Evolutionary conservation across 805 yeast genomes (phyloP).

Genomic region (Cyberlindnera euphorbiae): DNA sequence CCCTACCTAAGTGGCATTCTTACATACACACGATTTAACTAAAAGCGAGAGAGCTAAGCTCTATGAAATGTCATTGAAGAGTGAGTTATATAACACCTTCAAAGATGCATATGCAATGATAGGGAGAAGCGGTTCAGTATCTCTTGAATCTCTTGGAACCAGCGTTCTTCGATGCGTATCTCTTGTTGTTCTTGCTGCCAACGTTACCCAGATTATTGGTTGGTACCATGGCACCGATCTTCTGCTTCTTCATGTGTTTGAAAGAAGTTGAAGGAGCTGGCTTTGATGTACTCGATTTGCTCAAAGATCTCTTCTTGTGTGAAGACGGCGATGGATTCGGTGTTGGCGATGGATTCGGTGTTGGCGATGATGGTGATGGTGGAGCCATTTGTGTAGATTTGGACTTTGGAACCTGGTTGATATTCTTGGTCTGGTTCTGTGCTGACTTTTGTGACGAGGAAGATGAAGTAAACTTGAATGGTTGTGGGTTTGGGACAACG

Average conservation of each 20-base stretch:
- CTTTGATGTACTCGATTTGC: neutral
- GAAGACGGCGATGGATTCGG: neutral
- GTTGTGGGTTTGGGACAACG: constrained; percentile 13
- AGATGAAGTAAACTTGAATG: constrained; percentile 1
- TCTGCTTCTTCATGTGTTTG: constrained; percentile 11
- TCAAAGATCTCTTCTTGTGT: neutral
- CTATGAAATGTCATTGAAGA: too few species aligned
- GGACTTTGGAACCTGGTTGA: constrained; percentile 5
- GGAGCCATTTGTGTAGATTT: neutral
- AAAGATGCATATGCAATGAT: too few species aligned
- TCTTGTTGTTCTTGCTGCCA: constrained; percentile 15
- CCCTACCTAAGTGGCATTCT: too few species aligned
- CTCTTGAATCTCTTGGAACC: constrained; percentile 21
- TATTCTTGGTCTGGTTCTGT: constrained; percentile 1
- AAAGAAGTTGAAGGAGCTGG: neutral
- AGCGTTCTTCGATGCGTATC: constrained; percentile 17
- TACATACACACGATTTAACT: too few species aligned
- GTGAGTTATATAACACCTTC: too few species aligned
- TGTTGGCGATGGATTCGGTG: neutral
- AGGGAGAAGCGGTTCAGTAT: too few species aligned
- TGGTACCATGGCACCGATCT: constrained; percentile 17
- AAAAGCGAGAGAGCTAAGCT: too few species aligned
- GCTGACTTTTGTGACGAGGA: neutral
- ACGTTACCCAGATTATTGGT: constrained; percentile 24
- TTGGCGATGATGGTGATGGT: neutral